Conservation (phyloP, 352 stramenopile species). For the Phytopythium montanum region DNA sequence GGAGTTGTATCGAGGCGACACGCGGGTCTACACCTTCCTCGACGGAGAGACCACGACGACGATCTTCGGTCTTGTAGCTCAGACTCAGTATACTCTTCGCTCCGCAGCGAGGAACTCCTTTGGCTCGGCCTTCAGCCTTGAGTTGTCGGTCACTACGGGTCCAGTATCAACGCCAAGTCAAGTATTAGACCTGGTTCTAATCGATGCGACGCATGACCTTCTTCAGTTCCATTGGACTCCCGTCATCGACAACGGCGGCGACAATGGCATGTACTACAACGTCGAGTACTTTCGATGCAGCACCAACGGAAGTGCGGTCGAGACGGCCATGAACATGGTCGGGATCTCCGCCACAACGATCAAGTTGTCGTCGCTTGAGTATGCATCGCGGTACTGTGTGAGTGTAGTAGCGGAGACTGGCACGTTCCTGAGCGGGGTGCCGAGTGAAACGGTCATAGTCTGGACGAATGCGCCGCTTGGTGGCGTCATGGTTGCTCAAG, state of each 20-base stretch:
- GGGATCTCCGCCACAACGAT: conserved; percentile 8
- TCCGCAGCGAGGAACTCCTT: conserved; percentile 32
- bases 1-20: conserved; percentile 22
- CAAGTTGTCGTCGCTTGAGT: conserved; percentile 19
- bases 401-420: conserved; percentile 26
- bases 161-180: conserved; percentile 32
- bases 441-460: conserved; percentile 19
- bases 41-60: conserved; percentile 13
- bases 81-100: conserved; percentile 37
- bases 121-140: conserved; percentile 19
- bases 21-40: conserved; percentile 19
- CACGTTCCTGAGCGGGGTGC: conserved; percentile 23
- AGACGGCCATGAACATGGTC: background rate
- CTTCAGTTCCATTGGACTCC: conserved; percentile 33
- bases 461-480: conserved; percentile 27
- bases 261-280: conserved; percentile 34
- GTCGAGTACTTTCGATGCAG: conserved; percentile 37
- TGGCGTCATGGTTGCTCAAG: conserved; percentile 26
- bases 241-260: conserved; percentile 41
- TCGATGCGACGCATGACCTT: conserved; percentile 29
- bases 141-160: conserved; percentile 22
- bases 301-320: conserved; percentile 11
- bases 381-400: conserved; percentile 37
- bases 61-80: conserved; percentile 29
- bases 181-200: conserved; percentile 18